These are phyloP conservation scores for Sclerotinia nivalis DNA, from an alignment of 2,329 filamentous ascomycete genomes.

Conservation along the genomic window DNA sequence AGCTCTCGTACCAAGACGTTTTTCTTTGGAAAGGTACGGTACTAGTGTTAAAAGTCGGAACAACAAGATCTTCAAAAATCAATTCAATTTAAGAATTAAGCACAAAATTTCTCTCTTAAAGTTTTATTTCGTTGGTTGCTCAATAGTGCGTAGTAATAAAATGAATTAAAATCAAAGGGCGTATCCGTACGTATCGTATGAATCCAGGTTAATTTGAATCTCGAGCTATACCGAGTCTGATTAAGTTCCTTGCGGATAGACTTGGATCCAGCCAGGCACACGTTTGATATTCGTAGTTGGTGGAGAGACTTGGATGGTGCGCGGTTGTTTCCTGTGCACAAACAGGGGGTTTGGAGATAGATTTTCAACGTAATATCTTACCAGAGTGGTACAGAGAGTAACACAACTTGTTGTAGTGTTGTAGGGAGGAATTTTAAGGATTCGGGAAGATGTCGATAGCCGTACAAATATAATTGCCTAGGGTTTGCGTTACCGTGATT, in stretches of 20 bases:
- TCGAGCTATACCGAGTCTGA: neutral
- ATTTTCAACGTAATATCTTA: neutral
- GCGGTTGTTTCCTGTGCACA: neutral
- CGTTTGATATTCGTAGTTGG: conserved; percentile 14
- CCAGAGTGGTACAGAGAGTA: neutral
- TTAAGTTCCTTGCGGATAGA: neutral
- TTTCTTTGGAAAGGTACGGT: neutral
- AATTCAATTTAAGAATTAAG: neutral
- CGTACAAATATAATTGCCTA: neutral
- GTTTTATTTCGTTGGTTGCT: neutral
- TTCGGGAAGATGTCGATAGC: neutral
- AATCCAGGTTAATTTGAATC: neutral
- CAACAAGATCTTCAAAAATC: neutral
- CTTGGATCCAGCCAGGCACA: conserved; percentile 1
- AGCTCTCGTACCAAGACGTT: neutral
- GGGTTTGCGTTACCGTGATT: neutral
- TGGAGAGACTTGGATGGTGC: neutral
- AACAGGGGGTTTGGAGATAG: neutral
- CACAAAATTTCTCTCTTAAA: neutral
- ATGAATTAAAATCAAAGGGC: neutral
- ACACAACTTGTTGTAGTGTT: neutral
- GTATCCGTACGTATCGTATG: neutral
- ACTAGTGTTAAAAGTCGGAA: conserved; percentile 3
- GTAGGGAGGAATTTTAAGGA: neutral
- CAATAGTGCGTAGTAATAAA: neutral